These are phyloP conservation scores for Blastocystis sp. DNA, from an alignment of 352 stramenopile species.

Conservation along the genomic window DNA sequence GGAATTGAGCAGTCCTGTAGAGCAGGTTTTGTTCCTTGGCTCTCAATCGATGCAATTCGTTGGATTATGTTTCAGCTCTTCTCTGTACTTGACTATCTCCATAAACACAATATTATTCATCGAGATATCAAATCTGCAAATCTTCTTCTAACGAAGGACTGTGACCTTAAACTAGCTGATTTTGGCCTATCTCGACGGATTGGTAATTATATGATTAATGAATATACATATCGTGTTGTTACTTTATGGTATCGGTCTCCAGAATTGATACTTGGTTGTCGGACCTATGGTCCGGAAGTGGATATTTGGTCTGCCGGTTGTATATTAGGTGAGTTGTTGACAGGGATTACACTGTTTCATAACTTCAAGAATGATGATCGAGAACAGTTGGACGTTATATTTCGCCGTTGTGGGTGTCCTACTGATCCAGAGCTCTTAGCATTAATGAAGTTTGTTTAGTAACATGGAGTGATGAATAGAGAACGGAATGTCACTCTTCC, in stretches of 20 bases:
- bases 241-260: slow-evolving; percentile 89
- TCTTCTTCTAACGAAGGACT: slow-evolving; percentile 57
- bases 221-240: slow-evolving; percentile 86
- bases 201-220: slow-evolving; percentile 77
- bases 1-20: slow-evolving; percentile 50
- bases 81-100: slow-evolving; percentile 35
- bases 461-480: neutral
- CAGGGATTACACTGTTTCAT: slow-evolving; percentile 85
- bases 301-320: slow-evolving; percentile 94
- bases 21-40: slow-evolving; percentile 22
- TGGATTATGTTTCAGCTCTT: slow-evolving; percentile 50
- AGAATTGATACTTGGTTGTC: slow-evolving; percentile 85
- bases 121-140: slow-evolving; percentile 57
- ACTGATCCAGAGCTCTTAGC: neutral
- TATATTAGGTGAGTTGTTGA: slow-evolving; percentile 92
- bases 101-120: slow-evolving; percentile 24
- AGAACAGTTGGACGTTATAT: slow-evolving; percentile 93
- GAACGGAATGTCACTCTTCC: neutral
- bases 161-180: slow-evolving; percentile 44
- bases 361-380: slow-evolving; percentile 83
- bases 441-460: neutral
- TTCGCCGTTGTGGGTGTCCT: slow-evolving; percentile 70
- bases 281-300: slow-evolving; percentile 86
- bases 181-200: slow-evolving; percentile 22
- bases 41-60: slow-evolving; percentile 7